These are phyloP conservation scores for Sicyos baderoa DNA, from an alignment of 306 rosid genomes.

Conservation along the genomic window DNA sequence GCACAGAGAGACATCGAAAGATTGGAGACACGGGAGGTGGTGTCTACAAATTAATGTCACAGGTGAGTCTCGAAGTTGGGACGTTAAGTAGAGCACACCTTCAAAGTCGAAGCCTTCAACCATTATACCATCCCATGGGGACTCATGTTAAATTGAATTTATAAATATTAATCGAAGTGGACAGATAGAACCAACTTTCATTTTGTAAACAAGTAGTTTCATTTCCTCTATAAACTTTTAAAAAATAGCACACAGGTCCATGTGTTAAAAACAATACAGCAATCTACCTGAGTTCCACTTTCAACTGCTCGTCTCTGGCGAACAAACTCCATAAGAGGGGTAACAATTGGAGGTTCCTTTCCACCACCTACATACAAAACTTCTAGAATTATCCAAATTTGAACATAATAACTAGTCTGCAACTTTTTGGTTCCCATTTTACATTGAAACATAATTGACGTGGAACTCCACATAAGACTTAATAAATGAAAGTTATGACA, in stretches of 20 bases:
- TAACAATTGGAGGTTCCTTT: constrained; percentile 66
- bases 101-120: too few relatives aligned
- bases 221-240: background rate
- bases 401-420: background rate
- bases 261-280: background rate
- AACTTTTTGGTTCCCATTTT: constrained; percentile 1
- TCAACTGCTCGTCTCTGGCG: constrained; percentile 67
- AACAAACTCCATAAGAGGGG: constrained; percentile 87
- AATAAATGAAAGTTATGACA: background rate
- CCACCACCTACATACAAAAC: constrained; percentile 41
- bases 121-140: too few relatives aligned
- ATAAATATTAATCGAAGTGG: background rate
- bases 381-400: constrained; percentile 3
- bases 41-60: too few relatives aligned
- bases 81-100: too few relatives aligned
- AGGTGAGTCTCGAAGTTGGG: too few relatives aligned
- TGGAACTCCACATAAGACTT: background rate
- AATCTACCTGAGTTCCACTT: constrained; percentile 57
- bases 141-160: background rate
- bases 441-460: background rate
- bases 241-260: background rate
- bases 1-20: too few relatives aligned
- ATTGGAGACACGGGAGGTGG: too few relatives aligned
- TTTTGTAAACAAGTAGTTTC: background rate
- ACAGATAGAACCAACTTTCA: constrained; percentile 5